Evolutionary conservation across 176 grass and related monocot genomes (phyloP), one percentile per base, ranked within the genome.

Genomic region (Juncus effusus): DNA sequence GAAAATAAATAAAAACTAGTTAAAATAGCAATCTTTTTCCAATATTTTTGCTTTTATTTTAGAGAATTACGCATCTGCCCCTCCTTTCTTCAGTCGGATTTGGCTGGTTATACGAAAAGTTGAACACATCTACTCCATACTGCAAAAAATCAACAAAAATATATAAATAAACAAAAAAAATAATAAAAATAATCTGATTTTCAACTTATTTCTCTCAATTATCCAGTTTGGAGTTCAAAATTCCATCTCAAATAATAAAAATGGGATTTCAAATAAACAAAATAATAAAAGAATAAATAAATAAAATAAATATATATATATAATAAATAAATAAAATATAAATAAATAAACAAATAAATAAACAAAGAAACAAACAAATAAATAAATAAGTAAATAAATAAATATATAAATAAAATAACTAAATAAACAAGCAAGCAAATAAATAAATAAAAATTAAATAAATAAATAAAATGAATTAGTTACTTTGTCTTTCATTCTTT

Each of bases 401-500:
- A 40, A 47, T 13, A 16, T 41, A 16, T 3, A 36, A 19, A 10
- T 10, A 28, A 3, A 51, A 61, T n/a, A 19, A 39, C 9, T 28
- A 28, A 28, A 28, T 28, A 28, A 28, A 28, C 19, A 28, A 28
- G 19, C 19, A 28, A 28, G 19, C 19, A 28, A 28, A 28, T 28
- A 28, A 28, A 28, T 28, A 16, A 36, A 13, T 62, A 62, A 62
- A 62, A 62, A 3, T 9, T 73, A 64, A 10, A 42, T 50, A 63
- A 28, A 55, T 11, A 62, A 14, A 52, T 36, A 63, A 49, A 52
- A 75, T 54, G 13, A 16, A 47, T 75, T 36, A 56, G 19, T 12
- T 81, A 96, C 93, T 82, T 84, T 91, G 50, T 91, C 82, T 83
- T 82, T 91, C 82, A 96, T 81, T 60, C 93, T 77, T 71, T 96